phyloP scores from a whole-genome alignment of 2,329 filamentous ascomycete genomes.

The Zasmidium citrigriseum region DNA sequence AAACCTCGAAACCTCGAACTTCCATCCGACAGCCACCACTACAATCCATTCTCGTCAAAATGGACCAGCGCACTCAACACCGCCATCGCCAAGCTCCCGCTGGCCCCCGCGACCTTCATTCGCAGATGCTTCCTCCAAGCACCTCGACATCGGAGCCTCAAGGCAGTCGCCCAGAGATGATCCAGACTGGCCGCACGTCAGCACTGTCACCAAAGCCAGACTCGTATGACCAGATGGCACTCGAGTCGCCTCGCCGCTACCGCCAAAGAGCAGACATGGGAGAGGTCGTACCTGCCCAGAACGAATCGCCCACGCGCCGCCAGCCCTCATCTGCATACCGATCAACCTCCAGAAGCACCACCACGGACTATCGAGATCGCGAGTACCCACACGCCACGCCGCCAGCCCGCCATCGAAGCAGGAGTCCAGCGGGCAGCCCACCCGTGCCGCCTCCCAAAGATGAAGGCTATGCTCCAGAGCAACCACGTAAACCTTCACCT shows the following conservation, averaged over 20 bases:
- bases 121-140: background rate
- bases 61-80: background rate
- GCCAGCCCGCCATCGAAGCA: background rate
- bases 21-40: background rate
- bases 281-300: background rate
- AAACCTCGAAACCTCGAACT: background rate
- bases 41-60: background rate
- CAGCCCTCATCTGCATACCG: background rate
- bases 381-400: conserved; percentile 5
- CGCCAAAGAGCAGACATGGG: background rate
- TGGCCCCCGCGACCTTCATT: background rate
- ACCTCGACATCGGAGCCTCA: background rate
- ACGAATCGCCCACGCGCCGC: background rate
- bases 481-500: background rate
- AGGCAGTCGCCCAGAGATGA: background rate
- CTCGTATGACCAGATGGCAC: background rate
- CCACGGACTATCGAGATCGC: background rate
- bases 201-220: background rate
- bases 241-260: background rate
- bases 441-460: background rate
- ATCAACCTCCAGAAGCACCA: background rate
- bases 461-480: background rate
- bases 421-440: background rate
- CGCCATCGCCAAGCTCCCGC: background rate
- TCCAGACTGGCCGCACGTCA: background rate